Percentiles rank a stretch among this genome's conserved stretches.
phyloP scores from a whole-genome alignment of 805 yeast species.

The Zygosaccharomyces siamensis region DNA sequence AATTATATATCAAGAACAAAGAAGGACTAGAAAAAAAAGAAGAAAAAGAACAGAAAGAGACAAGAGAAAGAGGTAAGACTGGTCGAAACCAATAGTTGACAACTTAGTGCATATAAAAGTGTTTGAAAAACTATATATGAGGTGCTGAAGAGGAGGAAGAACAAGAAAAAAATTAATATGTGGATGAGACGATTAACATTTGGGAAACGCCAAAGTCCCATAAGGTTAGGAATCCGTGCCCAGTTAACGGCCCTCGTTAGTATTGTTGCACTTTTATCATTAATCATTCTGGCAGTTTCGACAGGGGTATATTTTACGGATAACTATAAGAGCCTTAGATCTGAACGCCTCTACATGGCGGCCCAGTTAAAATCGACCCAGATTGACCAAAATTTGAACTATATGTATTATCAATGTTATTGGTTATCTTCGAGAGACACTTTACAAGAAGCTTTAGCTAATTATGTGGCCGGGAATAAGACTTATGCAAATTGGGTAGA shows the following conservation, averaged over 20 bases:
- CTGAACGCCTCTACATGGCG: constrained; percentile 68
- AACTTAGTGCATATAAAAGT: background rate
- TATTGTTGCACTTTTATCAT: constrained; percentile 61
- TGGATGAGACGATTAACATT: constrained; percentile 2
- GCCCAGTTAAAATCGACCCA: constrained; percentile 81
- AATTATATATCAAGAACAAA: background rate
- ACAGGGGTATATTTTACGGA: constrained; percentile 69
- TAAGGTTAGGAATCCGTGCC: constrained; percentile 63
- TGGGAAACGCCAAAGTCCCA: constrained; percentile 27
- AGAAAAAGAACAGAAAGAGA: background rate
- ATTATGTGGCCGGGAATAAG: constrained; percentile 68
- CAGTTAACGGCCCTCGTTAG: constrained; percentile 71
- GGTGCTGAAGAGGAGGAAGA: background rate
- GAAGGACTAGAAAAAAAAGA: background rate
- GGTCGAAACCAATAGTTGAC: background rate
- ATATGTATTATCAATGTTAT: constrained; percentile 61
- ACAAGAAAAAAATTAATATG: background rate
- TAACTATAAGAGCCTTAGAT: constrained; percentile 56
- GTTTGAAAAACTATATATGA: background rate
- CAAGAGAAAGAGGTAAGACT: background rate
- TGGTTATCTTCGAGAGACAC: constrained; percentile 60
- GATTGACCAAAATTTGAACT: constrained; percentile 60
- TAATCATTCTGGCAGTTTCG: constrained; percentile 67
- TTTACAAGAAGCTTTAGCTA: constrained; percentile 54
- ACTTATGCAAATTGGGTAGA: constrained; percentile 45